These are phyloP conservation scores for Diphasiastrum complanatum DNA, from an alignment of 83 land plant genomes.

Conservation along the genomic window DNA sequence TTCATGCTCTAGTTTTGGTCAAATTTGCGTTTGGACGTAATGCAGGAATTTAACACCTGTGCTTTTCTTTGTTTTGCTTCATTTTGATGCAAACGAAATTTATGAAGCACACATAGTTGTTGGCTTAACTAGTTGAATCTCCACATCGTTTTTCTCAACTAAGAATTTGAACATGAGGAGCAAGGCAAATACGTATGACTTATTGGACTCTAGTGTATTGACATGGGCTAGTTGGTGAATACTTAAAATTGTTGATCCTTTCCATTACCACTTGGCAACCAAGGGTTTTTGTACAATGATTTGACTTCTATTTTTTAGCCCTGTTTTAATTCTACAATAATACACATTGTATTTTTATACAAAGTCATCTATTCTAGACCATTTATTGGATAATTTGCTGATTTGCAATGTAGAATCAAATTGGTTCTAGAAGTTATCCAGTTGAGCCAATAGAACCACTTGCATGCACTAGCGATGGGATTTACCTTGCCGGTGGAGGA, in stretches of 20 bases:
- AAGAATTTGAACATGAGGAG: too few species aligned
- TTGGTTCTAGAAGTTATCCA: conserved; percentile 65
- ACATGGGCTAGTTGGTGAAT: too few species aligned
- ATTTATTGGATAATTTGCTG: neutral
- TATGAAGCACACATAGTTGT: too few species aligned
- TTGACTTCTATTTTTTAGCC: too few species aligned
- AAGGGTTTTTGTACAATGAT: too few species aligned
- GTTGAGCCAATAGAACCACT: conserved; percentile 64
- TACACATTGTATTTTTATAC: neutral
- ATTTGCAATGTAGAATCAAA: conserved; percentile 41
- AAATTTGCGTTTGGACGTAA: neutral
- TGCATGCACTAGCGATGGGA: conserved; percentile 53
- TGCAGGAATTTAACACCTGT: neutral
- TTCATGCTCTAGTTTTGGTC: neutral
- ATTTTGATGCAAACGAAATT: too few species aligned
- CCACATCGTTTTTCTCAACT: too few species aligned
- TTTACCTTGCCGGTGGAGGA: conserved; percentile 64
- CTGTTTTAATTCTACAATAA: neutral
- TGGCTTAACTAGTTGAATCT: too few species aligned
- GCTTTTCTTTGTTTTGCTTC: neutral
- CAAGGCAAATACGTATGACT: too few species aligned
- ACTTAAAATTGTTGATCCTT: too few species aligned
- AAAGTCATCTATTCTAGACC: neutral
- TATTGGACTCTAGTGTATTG: too few species aligned
- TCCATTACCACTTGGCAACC: neutral